Base-by-base conservation (phyloP, 345 rosid genomes). In the Aegle marmelos region DNA sequence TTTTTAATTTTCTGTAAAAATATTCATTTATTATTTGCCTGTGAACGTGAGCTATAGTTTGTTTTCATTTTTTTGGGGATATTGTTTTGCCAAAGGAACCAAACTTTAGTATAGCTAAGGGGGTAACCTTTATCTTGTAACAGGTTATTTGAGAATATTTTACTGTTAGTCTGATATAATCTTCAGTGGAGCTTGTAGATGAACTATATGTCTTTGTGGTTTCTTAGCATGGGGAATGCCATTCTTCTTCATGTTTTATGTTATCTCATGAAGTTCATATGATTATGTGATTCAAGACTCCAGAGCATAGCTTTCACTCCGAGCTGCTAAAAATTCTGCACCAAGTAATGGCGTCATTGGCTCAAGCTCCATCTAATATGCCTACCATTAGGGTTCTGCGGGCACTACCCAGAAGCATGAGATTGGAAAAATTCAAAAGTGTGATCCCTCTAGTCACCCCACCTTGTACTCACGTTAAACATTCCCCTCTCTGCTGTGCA, bases 331-430 rank as follows among this genome's bases (percentile, higher is more conserved):
- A 69, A 37, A 28, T 68, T 87, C 80, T 64, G 28, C 80, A 78
- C 70, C 82, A 72, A 84, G 88, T 79, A 59, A 93, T 93, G 93
- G 85, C 80, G 24, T 87, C 86, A 39, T 77, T 86, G 8, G 80
- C 76, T 17, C 86, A 78, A 82, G 73, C 85, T 81, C 82, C 86
- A 53, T 84, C 85, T 36, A 70, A 82, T 11, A 45, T 79, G 71
- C 77, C 81, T 19, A 72, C 79, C 41, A 60, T 77, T 54, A 37
- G 33, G 17, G 54, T 67, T 85, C 83, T 77, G 54, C 76, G 62
- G 76, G n/a, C 74, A 69, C 75, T 37, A 73, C 80, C 79, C 76
- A 86, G 78, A 75, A 77, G 79, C 56, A 76, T 72, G 16, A 89
- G 81, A 70, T 68, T 74, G 54, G 74, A 83, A 41, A 86, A 80